phyloP scores from a whole-genome alignment of 2,329 filamentous ascomycete genomes.

The Apiospora hydei region DNA sequence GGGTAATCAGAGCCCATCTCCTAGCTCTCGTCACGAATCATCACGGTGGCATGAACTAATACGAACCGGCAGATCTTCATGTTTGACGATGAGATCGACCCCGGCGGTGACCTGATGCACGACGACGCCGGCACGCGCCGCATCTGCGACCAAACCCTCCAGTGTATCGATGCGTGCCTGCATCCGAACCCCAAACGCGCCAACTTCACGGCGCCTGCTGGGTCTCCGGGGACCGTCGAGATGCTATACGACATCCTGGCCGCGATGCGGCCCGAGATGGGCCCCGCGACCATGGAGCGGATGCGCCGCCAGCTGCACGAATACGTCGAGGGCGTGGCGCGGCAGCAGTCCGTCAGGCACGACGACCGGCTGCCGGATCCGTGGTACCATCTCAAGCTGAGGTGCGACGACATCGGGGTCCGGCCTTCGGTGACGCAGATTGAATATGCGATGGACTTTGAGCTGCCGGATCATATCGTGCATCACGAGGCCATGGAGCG shows the following conservation, averaged over 20 bases:
- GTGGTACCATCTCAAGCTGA: constrained; percentile 40
- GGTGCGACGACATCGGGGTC: constrained; percentile 39
- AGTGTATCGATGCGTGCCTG: constrained; percentile 39
- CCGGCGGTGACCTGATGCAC: constrained; percentile 39
- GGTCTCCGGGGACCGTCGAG: constrained; percentile 34
- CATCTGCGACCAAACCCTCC: constrained; percentile 36
- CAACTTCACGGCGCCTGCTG: constrained; percentile 34
- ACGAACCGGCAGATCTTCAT: constrained; percentile 36
- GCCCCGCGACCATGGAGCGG: constrained; percentile 34
- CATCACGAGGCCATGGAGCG: constrained; percentile 38
- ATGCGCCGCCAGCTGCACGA: constrained; percentile 38
- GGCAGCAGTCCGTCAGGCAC: constrained; percentile 39
- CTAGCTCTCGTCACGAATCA: background rate
- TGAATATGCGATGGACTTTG: constrained; percentile 42
- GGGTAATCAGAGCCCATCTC: constrained; percentile 29
- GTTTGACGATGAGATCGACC: constrained; percentile 42
- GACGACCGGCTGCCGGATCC: constrained; percentile 36
- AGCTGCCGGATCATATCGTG: constrained; percentile 37
- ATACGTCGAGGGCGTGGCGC: constrained; percentile 38
- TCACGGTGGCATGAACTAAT: background rate
- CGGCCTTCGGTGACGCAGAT: constrained; percentile 41
- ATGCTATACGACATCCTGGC: constrained; percentile 40
- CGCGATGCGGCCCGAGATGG: constrained; percentile 36
- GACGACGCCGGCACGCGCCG: constrained; percentile 36
- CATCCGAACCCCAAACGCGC: constrained; percentile 30